Evolutionary conservation across 139 green algal species (phyloP).

Genomic region (Coelastrella sp.): DNA sequence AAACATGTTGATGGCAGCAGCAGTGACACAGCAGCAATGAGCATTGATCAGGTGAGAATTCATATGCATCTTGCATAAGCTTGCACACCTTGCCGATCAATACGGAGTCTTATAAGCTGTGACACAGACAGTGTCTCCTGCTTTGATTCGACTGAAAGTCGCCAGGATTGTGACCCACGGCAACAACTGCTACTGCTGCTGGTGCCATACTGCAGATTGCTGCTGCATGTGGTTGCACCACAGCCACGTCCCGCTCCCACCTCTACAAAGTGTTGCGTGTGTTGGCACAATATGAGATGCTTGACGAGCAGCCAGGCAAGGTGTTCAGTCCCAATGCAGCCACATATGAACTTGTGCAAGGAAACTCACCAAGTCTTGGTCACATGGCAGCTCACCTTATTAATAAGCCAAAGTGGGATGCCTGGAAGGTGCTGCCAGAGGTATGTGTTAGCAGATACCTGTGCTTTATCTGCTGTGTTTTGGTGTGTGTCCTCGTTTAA

Average conservation of each 20-base stretch:
- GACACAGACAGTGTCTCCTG: too few species aligned
- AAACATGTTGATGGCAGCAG: background rate
- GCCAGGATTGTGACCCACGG: too few species aligned
- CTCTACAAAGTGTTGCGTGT: conserved; percentile 45
- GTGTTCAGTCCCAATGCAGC: conserved; percentile 29
- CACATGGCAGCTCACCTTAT: conserved; percentile 44
- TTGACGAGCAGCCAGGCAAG: conserved; percentile 32
- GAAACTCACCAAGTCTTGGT: conserved; percentile 11
- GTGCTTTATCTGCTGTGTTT: background rate
- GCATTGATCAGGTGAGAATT: background rate
- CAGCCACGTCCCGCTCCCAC: conserved; percentile 6
- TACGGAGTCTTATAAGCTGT: too few species aligned
- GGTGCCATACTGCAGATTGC: conserved; percentile 1
- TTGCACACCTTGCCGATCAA: too few species aligned
- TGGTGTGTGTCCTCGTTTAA: too few species aligned
- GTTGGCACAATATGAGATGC: conserved; percentile 37
- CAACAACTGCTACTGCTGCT: conserved; percentile 16
- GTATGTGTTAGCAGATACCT: background rate
- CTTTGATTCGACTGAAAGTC: too few species aligned
- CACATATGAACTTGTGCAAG: conserved; percentile 27
- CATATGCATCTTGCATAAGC: too few species aligned
- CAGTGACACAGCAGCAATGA: background rate
- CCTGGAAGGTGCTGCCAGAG: conserved; percentile 43
- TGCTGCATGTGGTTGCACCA: background rate
- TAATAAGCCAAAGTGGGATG: conserved; percentile 41